Evolutionary conservation across 805 yeast genomes (phyloP).

Genomic region (Sungouiozyma ichnusensis): DNA sequence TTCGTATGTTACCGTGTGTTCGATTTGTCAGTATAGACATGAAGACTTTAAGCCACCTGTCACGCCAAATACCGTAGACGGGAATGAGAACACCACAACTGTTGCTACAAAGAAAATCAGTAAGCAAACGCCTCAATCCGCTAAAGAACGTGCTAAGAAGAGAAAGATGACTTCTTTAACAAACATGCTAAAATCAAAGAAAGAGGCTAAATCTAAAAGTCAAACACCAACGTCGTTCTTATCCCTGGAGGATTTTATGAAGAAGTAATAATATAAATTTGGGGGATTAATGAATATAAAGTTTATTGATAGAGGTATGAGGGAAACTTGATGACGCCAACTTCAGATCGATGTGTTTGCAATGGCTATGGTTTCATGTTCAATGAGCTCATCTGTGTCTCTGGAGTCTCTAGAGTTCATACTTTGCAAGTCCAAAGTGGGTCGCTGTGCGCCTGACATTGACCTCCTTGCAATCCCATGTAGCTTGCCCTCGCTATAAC

Average conservation of each 20-base stretch:
- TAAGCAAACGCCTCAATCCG: constrained; percentile 10
- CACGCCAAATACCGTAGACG: no score
- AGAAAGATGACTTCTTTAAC: constrained; percentile 36
- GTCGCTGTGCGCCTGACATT: constrained; percentile 11
- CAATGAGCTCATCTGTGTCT: neutral
- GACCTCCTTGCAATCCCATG: constrained; percentile 21
- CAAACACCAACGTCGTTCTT: constrained; percentile 28
- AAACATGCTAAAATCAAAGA: constrained; percentile 34
- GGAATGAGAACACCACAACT: neutral
- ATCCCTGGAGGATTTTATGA: constrained; percentile 43
- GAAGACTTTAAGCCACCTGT: constrained; percentile 6
- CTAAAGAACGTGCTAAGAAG: constrained; percentile 37
- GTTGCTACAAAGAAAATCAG: neutral
- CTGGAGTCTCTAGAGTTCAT: neutral
- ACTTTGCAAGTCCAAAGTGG: neutral
- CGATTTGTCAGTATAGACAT: constrained; percentile 1
- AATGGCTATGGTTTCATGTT: neutral
- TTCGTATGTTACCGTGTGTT: neutral
- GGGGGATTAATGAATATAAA: neutral
- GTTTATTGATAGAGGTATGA: no score
- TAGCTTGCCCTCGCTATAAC: constrained; percentile 3
- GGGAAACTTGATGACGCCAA: no score
- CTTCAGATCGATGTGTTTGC: neutral
- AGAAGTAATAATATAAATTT: constrained; percentile 5
- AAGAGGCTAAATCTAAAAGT: constrained; percentile 28